These are phyloP conservation scores for Anisodus acutangulus DNA, from an alignment of 257 asterid species.

Conservation along the genomic window DNA sequence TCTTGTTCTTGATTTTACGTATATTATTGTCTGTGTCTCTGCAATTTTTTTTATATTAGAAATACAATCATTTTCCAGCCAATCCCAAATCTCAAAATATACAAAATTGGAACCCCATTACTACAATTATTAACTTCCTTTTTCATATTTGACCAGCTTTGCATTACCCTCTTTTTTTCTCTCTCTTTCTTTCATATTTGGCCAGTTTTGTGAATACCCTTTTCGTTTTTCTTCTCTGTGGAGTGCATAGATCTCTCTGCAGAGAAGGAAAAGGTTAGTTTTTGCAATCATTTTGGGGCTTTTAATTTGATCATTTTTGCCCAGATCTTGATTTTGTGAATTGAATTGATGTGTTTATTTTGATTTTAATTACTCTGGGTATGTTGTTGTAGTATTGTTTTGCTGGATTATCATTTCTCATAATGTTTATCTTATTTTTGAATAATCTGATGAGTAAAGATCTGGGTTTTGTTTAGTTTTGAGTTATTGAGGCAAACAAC, in stretches of 20 bases:
- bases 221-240: constrained; percentile 25
- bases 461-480: constrained; percentile 20
- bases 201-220: constrained; percentile 23
- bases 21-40: too few species aligned
- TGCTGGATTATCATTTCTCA: neutral
- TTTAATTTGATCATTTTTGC: neutral
- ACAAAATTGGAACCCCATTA: constrained; percentile 16
- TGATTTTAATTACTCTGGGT: neutral
- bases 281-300: neutral
- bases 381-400: neutral
- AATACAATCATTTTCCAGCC: neutral
- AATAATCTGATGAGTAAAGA: neutral
- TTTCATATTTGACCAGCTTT: constrained; percentile 24
- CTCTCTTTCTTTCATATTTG: neutral
- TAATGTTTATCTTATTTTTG: neutral
- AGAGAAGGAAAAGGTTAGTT: constrained; percentile 2
- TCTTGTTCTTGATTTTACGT: neutral
- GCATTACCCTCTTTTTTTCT: neutral
- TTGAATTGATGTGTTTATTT: constrained; percentile 8
- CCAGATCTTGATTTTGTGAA: constrained; percentile 5
- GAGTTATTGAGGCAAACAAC: neutral
- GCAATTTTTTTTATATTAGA: too few species aligned
- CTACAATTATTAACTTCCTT: constrained; percentile 23
- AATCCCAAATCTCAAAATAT: constrained; percentile 16
- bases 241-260: constrained; percentile 25